Conservation (phyloP, 768 basidiomycete species). For the Hortiboletus campestris region DNA sequence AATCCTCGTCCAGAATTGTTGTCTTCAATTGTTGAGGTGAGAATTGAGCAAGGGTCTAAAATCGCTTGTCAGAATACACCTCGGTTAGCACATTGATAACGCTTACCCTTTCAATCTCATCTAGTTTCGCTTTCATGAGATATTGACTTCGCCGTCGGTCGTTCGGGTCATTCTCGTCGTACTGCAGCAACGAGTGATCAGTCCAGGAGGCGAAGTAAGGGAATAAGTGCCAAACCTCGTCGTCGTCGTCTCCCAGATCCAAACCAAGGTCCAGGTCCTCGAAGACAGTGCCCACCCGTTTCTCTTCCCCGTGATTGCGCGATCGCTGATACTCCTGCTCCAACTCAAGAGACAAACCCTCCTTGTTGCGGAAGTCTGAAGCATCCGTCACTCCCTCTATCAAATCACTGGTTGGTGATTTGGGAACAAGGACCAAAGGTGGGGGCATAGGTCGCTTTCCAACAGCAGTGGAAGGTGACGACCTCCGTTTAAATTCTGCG, state of each 20-base stretch:
- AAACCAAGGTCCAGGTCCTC: constrained; percentile 47
- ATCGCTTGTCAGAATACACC: constrained; percentile 12
- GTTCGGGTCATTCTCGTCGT: constrained; percentile 68
- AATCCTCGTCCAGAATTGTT: constrained; percentile 19
- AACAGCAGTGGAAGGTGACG: constrained; percentile 33
- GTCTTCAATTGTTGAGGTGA: constrained; percentile 49
- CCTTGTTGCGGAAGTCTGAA: constrained; percentile 12
- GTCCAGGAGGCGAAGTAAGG: neutral
- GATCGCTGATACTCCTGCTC: constrained; percentile 29
- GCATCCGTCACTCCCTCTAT: constrained; percentile 22
- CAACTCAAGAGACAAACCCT: constrained; percentile 24
- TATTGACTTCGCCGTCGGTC: constrained; percentile 75
- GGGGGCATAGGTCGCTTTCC: constrained; percentile 51
- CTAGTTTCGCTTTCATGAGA: constrained; percentile 70
- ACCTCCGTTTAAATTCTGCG: constrained; percentile 34
- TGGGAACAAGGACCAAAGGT: constrained; percentile 51
- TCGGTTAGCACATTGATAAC: constrained; percentile 6
- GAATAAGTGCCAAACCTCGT: constrained; percentile 36
- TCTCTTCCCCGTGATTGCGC: constrained; percentile 40
- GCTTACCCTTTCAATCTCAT: constrained; percentile 73
- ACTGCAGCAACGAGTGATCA: constrained; percentile 39
- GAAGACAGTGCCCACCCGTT: constrained; percentile 45
- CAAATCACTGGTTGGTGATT: constrained; percentile 30
- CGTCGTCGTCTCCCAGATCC: constrained; percentile 41
- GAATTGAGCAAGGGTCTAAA: constrained; percentile 61